Conservation (phyloP, 2,329 filamentous ascomycete genomes). For the Beauveria sp. region DNA sequence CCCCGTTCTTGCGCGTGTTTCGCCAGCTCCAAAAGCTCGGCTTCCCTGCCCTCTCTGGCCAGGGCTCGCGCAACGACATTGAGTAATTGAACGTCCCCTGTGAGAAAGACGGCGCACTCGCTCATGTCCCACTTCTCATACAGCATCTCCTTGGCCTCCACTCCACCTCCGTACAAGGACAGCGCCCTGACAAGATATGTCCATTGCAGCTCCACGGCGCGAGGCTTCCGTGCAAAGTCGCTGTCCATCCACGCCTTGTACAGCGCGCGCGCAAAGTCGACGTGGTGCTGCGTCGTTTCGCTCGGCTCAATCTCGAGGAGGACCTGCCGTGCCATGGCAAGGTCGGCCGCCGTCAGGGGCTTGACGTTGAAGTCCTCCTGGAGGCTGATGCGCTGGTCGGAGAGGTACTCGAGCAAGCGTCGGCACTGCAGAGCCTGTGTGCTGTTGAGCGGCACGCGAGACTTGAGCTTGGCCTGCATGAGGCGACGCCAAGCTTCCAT, state of each 20-base stretch:
- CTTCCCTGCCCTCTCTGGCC: conserved; percentile 49
- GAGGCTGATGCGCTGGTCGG: conserved; percentile 15
- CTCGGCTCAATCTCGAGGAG: conserved; percentile 33
- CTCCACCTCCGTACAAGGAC: conserved; percentile 45
- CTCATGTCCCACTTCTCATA: conserved; percentile 23
- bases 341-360: conserved; percentile 31
- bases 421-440: conserved; percentile 53
- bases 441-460: conserved; percentile 48
- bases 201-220: conserved; percentile 21
- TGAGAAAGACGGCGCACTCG: conserved; percentile 16
- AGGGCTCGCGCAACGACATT: conserved; percentile 45
- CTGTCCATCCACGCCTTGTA: conserved; percentile 25
- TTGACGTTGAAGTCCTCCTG: conserved; percentile 22
- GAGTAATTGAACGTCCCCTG: conserved; percentile 18
- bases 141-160: conserved; percentile 43
- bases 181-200: conserved; percentile 32
- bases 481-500: conserved; percentile 57
- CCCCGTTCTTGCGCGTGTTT: conserved; percentile 42
- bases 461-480: conserved; percentile 47
- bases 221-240: conserved; percentile 16
- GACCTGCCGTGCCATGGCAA: conserved; percentile 37
- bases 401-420: conserved; percentile 55
- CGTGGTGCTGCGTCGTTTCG: conserved; percentile 37
- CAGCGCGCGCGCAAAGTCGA: conserved; percentile 39
- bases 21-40: conserved; percentile 49